Evolutionary conservation across 2,329 filamentous ascomycete species (phyloP).

Genomic region (Periconia digitata): DNA sequence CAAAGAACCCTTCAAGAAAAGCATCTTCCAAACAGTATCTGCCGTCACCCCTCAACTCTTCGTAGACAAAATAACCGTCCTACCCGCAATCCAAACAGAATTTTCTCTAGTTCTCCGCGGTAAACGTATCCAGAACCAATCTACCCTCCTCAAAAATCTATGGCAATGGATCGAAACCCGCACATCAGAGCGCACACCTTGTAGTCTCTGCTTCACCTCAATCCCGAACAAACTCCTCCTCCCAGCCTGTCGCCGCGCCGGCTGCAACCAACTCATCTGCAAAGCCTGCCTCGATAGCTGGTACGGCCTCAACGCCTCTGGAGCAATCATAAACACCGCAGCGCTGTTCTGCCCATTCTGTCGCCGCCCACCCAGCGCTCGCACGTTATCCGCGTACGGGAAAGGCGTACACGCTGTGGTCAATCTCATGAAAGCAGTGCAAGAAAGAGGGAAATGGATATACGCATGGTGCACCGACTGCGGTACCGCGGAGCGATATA

Average conservation of each 20-base stretch:
- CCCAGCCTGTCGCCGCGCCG: constrained; percentile 49
- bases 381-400: constrained; percentile 38
- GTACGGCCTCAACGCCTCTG: constrained; percentile 52
- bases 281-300: constrained; percentile 44
- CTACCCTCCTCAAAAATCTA: constrained; percentile 40
- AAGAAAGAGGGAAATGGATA: constrained; percentile 48
- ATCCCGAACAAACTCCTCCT: constrained; percentile 42
- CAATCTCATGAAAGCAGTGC: constrained; percentile 44
- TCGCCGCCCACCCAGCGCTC: constrained; percentile 46
- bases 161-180: constrained; percentile 43
- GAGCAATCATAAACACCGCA: constrained; percentile 51
- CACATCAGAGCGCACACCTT: constrained; percentile 43
- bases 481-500: constrained; percentile 45
- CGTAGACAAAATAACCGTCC: constrained; percentile 41
- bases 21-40: constrained; percentile 37
- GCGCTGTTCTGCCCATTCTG: constrained; percentile 56
- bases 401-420: constrained; percentile 44
- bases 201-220: constrained; percentile 51
- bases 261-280: constrained; percentile 51
- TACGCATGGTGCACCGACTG: constrained; percentile 54
- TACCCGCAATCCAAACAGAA: constrained; percentile 24
- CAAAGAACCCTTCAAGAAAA: constrained; percentile 44
- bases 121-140: constrained; percentile 49
- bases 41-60: constrained; percentile 37
- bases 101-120: constrained; percentile 36